phyloP scores from a whole-genome alignment of 2,329 filamentous ascomycete species.

The Ophiocordyceps robertsii region DNA sequence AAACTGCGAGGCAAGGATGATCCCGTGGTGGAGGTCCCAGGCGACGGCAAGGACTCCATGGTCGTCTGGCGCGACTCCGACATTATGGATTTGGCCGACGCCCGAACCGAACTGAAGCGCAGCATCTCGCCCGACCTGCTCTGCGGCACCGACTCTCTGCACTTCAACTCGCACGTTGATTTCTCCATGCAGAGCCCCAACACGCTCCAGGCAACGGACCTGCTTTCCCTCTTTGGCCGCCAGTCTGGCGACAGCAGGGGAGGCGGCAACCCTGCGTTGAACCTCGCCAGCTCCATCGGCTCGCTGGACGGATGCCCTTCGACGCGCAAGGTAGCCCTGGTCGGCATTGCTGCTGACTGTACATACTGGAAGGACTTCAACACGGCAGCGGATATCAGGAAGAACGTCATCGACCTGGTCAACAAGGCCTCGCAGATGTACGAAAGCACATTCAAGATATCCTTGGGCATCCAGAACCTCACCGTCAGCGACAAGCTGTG shows the following conservation, averaged over 20 bases:
- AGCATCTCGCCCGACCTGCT: constrained; percentile 28
- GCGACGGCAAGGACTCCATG: constrained; percentile 58
- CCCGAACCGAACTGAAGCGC: constrained; percentile 52
- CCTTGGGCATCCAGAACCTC: constrained; percentile 76
- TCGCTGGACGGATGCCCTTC: constrained; percentile 72
- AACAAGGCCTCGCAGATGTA: constrained; percentile 81
- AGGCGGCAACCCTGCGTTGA: constrained; percentile 53
- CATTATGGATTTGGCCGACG: constrained; percentile 30
- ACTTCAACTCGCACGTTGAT: constrained; percentile 68
- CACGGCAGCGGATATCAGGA: constrained; percentile 42
- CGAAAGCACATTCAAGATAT: constrained; percentile 88
- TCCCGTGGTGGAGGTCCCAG: constrained; percentile 41
- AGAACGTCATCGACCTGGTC: constrained; percentile 71
- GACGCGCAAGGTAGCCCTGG: constrained; percentile 80
- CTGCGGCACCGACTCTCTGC: constrained; percentile 63
- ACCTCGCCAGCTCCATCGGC: constrained; percentile 68
- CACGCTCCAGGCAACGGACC: constrained; percentile 45
- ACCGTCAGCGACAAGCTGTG: constrained; percentile 66
- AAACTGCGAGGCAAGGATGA: constrained; percentile 60
- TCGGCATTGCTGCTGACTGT: constrained; percentile 90
- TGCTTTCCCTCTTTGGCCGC: constrained; percentile 57
- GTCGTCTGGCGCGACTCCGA: constrained; percentile 88
- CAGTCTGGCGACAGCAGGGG: constrained; percentile 58
- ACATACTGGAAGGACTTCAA: constrained; percentile 67
- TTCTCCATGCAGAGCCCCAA: constrained; percentile 41